phyloP scores from a whole-genome alignment of 108 stramenopile genomes.

The Cyclotella cryptica region DNA sequence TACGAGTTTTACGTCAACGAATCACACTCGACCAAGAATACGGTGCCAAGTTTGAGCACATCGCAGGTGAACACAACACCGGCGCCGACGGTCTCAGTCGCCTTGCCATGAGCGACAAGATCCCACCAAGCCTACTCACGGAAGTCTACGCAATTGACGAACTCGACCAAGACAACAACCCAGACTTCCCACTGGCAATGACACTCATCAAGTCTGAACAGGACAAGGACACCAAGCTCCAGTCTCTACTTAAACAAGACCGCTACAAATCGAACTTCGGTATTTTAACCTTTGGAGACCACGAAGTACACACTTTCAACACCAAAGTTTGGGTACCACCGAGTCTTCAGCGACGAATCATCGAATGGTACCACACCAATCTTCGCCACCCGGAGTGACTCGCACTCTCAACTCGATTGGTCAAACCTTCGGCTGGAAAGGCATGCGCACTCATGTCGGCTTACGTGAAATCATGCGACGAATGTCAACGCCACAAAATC shows the following conservation, averaged over 20 bases:
- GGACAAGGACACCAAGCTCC: background rate
- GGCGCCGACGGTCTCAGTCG: constrained; percentile 19
- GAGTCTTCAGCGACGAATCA: background rate
- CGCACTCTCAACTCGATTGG: constrained; percentile 1
- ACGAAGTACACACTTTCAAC: constrained; percentile 3
- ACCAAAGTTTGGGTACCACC: constrained; percentile 11
- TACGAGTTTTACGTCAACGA: background rate
- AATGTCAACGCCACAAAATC: constrained; percentile 21
- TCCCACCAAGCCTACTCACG: background rate
- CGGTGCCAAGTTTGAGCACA: constrained; percentile 2
- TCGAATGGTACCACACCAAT: constrained; percentile 33
- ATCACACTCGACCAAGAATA: no score
- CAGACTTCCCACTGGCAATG: constrained; percentile 17
- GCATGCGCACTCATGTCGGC: background rate
- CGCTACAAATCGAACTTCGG: no score
- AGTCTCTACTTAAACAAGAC: background rate
- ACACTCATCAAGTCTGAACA: constrained; percentile 4
- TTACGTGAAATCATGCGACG: constrained; percentile 12
- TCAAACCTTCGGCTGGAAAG: constrained; percentile 5
- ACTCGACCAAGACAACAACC: background rate
- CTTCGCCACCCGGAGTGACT: constrained; percentile 25
- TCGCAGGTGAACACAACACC: constrained; percentile 16
- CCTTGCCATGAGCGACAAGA: constrained; percentile 7
- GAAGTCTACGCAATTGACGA: constrained; percentile 6
- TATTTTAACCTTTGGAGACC: background rate